Evolutionary conservation across 2,329 filamentous ascomycete species (phyloP).

Genomic region (Remersonia thermophila): DNA sequence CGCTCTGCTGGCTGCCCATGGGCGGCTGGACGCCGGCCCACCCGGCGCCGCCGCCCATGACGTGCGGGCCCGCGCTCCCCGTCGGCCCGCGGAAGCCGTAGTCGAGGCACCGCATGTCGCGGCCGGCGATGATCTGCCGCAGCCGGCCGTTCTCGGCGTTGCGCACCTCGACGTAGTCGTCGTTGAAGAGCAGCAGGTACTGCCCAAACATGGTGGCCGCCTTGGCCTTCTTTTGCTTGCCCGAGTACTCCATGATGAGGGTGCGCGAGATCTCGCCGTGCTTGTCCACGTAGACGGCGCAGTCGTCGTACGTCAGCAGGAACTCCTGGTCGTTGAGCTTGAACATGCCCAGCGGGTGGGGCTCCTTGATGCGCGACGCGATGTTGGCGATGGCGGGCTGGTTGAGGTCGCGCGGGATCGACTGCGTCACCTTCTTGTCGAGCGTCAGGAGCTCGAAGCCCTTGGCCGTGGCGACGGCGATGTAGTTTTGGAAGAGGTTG

Average conservation of each 20-base stretch:
- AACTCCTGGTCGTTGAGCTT: conserved; percentile 86
- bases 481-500: conserved; percentile 89
- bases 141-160: conserved; percentile 93
- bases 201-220: conserved; percentile 81
- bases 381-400: conserved; percentile 72
- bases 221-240: conserved; percentile 64
- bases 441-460: conserved; percentile 93
- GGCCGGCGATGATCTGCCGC: conserved; percentile 84
- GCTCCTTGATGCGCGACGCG: conserved; percentile 66
- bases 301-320: conserved; percentile 86
- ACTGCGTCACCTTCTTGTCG: conserved; percentile 94
- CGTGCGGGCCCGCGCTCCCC: conserved; percentile 24
- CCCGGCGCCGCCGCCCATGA: background rate
- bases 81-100: conserved; percentile 59
- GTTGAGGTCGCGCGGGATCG: conserved; percentile 69
- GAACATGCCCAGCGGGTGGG: conserved; percentile 91
- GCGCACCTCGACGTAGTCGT: conserved; percentile 91
- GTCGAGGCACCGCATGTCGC: conserved; percentile 82
- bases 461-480: conserved; percentile 80
- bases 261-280: conserved; percentile 89
- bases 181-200: conserved; percentile 86
- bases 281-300: conserved; percentile 95
- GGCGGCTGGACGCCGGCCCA: conserved; percentile 10
- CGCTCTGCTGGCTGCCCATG: conserved; percentile 20
- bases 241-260: conserved; percentile 98